These are phyloP conservation scores for Ophiostoma perfectum DNA, from an alignment of 2,329 filamentous ascomycete species.

Conservation along the genomic window DNA sequence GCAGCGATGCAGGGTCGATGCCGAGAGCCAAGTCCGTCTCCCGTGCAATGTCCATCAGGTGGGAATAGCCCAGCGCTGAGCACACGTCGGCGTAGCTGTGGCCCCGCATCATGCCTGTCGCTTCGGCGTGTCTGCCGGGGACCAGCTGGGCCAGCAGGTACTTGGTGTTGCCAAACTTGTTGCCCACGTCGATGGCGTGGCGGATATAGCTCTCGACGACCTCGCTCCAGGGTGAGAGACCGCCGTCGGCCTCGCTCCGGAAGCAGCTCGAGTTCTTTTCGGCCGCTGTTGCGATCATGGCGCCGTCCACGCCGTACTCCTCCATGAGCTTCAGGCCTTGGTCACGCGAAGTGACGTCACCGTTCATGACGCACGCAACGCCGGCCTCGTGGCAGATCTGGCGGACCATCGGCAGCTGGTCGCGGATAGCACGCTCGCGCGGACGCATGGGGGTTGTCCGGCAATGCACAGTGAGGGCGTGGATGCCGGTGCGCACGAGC, in stretches of 20 bases:
- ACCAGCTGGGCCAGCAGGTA: constrained; percentile 81
- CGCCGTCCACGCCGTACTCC: constrained; percentile 83
- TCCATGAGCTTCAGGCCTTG: constrained; percentile 65
- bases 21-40: constrained; percentile 60
- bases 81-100: constrained; percentile 70
- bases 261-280: constrained; percentile 92
- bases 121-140: constrained; percentile 66
- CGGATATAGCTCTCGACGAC: constrained; percentile 72
- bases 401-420: constrained; percentile 78
- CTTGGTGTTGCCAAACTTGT: constrained; percentile 89
- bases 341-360: constrained; percentile 73
- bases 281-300: constrained; percentile 93
- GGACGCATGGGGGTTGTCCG: constrained; percentile 95
- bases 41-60: constrained; percentile 56
- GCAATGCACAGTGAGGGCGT: constrained; percentile 87
- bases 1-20: constrained; percentile 43
- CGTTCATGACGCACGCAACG: constrained; percentile 93
- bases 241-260: constrained; percentile 61
- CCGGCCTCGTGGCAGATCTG: constrained; percentile 75
- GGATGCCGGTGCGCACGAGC: constrained; percentile 83
- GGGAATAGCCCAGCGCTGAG: constrained; percentile 56
- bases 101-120: constrained; percentile 55
- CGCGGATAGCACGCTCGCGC: constrained; percentile 77
- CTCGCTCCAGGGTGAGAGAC: constrained; percentile 66
- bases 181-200: constrained; percentile 69